Evolutionary conservation across 2,329 filamentous ascomycete species (phyloP), one percentile per base, ranked within the genome.

Genomic region (Ramularia endophylla): DNA sequence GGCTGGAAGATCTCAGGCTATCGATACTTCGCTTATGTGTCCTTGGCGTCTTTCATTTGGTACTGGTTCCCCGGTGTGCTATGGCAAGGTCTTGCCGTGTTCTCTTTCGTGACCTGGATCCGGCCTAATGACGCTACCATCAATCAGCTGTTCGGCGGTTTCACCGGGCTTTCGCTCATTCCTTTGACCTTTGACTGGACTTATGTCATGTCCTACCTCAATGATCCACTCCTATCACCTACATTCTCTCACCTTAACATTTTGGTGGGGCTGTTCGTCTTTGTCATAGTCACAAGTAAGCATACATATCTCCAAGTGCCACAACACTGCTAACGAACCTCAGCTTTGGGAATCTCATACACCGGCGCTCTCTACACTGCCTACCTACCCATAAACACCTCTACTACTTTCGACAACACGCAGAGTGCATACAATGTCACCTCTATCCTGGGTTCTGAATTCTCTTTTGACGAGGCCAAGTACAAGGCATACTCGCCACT

Each of bases 161-260:
- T 80, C n/a, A 90, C 86, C 1, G 87, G 87, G 2, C 73, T 94
- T 9, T 87, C 87, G 1, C 66, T 94, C 22, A 87, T 94, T 47
- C 87, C 87, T 0, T 58, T 94, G 55, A 92, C 87, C 0, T 92
- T 94, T 55, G 87, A 94, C 66, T 94, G 87, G 87, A 85, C 85
- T 1, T 87, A 94, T 20, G 43, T 52, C 3, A 46, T 35, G 13
- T 32, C 42, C 1, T 52, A 50, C 32, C 36, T 50, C 2, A 17
- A 25, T 3, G 48, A 51, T 27, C 50, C 50, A 5, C 37, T 53
- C 8, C 41, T 53, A 81, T 94, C 51, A 85, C 87, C 2, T 75
- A 89, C 57, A 88, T 90, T 55, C 86, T 86, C 22, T 89, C 85
- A 7, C 86, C 27, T 51, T 85, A 54, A 52, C 17, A 52, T 48